Percentiles rank a stretch among this genome's conserved stretches.
These are phyloP conservation scores for Coemansia sp. DNA, from an alignment of 192 early-diverging fungal genomes.

Conservation along the genomic window DNA sequence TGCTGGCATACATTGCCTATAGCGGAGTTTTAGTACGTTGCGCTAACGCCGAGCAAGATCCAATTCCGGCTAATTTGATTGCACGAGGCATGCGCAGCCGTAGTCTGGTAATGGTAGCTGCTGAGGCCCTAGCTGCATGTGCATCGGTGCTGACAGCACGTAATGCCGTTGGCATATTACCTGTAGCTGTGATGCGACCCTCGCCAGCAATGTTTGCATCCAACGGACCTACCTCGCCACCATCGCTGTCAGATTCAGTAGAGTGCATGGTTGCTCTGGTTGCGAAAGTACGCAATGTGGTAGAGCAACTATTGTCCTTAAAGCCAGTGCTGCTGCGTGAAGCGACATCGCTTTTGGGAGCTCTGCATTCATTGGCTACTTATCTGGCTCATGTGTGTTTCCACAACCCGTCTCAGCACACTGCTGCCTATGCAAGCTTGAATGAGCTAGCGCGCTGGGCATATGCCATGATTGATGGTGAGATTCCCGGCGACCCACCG, in stretches of 20 bases:
- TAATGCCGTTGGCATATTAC: slow-evolving; percentile 5
- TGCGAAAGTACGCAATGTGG: slow-evolving; percentile 10
- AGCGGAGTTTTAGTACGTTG: slow-evolving; percentile 19
- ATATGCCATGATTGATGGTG: slow-evolving; percentile 9
- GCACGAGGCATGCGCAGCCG: slow-evolving; percentile 17
- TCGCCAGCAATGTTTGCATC: slow-evolving; percentile 1
- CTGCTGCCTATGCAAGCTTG: slow-evolving; percentile 3
- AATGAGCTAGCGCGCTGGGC: slow-evolving; percentile 14
- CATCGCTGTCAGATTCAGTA: not conserved
- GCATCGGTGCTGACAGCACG: slow-evolving; percentile 4
- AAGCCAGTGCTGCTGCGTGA: slow-evolving; percentile 18
- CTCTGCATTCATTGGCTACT: slow-evolving; percentile 3
- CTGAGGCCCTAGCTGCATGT: slow-evolving; percentile 31
- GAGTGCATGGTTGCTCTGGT: slow-evolving; percentile 8
- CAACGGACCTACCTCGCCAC: not conserved
- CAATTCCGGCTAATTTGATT: slow-evolving; percentile 15
- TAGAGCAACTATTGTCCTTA: slow-evolving; percentile 12
- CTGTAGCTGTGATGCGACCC: slow-evolving; percentile 15
- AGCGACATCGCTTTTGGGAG: slow-evolving; percentile 7
- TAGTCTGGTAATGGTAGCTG: slow-evolving; percentile 13
- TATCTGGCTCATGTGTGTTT: slow-evolving; percentile 7
- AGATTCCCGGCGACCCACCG: slow-evolving; percentile 18
- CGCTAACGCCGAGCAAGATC: not conserved
- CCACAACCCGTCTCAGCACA: not conserved
- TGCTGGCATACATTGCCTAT: slow-evolving; percentile 25